Evolutionary conservation across 768 basidiomycete species (phyloP).

Genomic region (Psilocybe sp.): DNA sequence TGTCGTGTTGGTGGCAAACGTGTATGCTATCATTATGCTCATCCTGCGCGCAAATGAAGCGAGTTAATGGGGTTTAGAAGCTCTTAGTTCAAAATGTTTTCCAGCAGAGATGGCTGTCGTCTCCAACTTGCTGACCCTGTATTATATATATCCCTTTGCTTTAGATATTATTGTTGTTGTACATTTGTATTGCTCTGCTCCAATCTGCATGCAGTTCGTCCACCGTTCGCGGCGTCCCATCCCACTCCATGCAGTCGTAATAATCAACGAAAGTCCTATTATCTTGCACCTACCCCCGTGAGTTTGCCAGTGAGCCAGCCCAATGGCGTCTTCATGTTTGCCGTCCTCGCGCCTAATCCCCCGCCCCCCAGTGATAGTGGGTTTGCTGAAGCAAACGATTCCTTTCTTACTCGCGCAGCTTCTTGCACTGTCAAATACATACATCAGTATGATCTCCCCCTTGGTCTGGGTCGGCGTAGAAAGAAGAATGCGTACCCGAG

Average conservation of each 20-base stretch:
- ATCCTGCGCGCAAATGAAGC: conserved; percentile 5
- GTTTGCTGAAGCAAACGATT: conserved; percentile 79
- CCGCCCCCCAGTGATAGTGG: conserved; percentile 73
- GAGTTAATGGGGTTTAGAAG: neutral
- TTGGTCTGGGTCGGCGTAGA: conserved; percentile 9
- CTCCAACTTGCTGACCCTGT: too few relatives aligned
- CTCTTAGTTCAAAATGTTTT: too few relatives aligned
- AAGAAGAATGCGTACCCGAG: conserved; percentile 47
- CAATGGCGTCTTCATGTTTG: conserved; percentile 65
- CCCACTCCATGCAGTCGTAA: neutral
- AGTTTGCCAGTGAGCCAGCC: conserved; percentile 79
- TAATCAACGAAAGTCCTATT: conserved; percentile 7
- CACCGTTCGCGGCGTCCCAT: too few relatives aligned
- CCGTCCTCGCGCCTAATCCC: conserved; percentile 58
- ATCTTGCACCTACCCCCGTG: conserved; percentile 59
- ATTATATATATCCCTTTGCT: too few relatives aligned
- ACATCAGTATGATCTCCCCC: neutral
- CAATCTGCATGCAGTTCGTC: neutral
- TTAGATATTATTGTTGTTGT: neutral
- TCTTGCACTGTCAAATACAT: conserved; percentile 51
- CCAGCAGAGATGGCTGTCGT: too few relatives aligned
- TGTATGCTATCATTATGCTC: conserved; percentile 49
- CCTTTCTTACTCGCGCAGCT: conserved; percentile 68
- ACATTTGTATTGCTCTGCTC: conserved; percentile 1
- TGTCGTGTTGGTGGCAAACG: conserved; percentile 48